phyloP scores from a whole-genome alignment of 306 rosid genomes.

The Vicia sativa region DNA sequence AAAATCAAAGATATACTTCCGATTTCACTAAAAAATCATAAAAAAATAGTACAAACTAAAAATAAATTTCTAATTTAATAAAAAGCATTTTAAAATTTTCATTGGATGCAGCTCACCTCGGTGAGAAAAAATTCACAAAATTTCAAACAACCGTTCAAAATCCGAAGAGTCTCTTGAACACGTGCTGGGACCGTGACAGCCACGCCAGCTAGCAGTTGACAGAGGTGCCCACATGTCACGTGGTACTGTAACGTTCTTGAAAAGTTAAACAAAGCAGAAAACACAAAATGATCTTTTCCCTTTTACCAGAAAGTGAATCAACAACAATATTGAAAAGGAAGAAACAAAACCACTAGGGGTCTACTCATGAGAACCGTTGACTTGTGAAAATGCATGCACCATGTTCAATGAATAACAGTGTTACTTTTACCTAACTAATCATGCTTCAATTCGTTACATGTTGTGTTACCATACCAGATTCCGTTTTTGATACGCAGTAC shows the following conservation, averaged over 20 bases:
- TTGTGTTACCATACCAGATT: not conserved
- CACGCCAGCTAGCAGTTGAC: constrained; percentile 58
- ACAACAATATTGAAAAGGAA: not conserved
- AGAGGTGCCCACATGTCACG: constrained; percentile 54
- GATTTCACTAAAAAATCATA: too few species aligned
- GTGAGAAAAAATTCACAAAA: too few species aligned
- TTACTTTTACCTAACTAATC: not conserved
- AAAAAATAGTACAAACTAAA: too few species aligned
- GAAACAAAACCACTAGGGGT: not conserved
- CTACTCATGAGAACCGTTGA: not conserved
- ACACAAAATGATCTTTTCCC: not conserved
- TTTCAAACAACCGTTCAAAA: too few species aligned
- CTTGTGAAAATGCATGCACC: not conserved
- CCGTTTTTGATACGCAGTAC: not conserved
- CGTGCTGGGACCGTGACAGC: constrained; percentile 51
- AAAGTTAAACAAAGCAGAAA: constrained; percentile 21
- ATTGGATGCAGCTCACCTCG: too few species aligned
- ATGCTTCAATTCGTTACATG: too few species aligned
- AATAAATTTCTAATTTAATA: too few species aligned
- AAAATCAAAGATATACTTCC: too few species aligned
- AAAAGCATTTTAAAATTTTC: too few species aligned
- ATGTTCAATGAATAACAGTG: not conserved
- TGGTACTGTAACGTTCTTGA: constrained; percentile 42
- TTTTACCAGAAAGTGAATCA: not conserved
- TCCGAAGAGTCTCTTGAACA: not conserved